Conservation (phyloP, 306 rosid genomes). For the Dalbergia oliveri region DNA sequence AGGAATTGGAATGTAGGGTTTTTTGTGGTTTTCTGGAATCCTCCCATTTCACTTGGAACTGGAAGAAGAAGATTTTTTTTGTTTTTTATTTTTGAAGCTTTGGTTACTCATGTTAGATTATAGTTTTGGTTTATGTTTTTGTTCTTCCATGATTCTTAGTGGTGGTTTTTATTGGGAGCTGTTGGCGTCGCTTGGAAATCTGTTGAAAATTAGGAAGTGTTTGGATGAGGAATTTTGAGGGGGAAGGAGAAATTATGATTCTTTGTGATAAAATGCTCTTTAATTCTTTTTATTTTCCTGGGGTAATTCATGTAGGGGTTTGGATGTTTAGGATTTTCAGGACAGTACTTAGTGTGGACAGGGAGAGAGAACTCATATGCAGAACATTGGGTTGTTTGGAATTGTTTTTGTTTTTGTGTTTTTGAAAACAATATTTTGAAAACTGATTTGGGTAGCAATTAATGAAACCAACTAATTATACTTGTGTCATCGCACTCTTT, state of each 20-base stretch:
- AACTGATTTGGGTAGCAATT: too few species aligned
- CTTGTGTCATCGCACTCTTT: too few species aligned
- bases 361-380: neutral
- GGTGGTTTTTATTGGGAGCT: conserved; percentile 25
- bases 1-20: conserved; percentile 11
- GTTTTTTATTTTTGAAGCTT: neutral
- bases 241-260: neutral
- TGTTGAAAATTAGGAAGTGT: neutral
- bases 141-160: neutral
- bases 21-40: neutral
- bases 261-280: neutral
- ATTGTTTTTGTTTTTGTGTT: too few species aligned
- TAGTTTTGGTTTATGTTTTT: neutral
- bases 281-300: neutral
- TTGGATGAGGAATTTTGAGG: conserved; percentile 20
- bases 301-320: neutral
- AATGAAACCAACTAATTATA: too few species aligned
- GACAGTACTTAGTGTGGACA: neutral
- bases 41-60: conserved; percentile 6
- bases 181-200: neutral
- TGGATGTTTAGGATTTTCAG: neutral
- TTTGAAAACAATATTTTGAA: too few species aligned
- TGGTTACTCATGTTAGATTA: conserved; percentile 34
- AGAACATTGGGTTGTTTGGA: neutral
- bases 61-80: neutral